Evolutionary conservation across 768 basidiomycete genomes (phyloP).

Genomic region (Leccinum sublutescens): DNA sequence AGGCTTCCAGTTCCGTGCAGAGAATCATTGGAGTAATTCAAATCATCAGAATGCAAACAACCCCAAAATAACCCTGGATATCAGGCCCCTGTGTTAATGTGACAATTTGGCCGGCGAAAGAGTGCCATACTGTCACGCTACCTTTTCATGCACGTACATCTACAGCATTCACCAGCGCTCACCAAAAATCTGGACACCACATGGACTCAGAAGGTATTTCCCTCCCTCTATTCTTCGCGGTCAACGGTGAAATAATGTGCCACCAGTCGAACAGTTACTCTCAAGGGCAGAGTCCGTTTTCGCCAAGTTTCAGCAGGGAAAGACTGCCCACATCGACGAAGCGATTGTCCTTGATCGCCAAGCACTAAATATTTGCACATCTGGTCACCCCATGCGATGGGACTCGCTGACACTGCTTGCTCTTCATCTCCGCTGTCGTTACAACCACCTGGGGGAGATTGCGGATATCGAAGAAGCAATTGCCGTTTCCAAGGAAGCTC

Average conservation of each 20-base stretch:
- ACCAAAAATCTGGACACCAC: background rate
- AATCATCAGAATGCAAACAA: too few relatives aligned
- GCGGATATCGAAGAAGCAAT: background rate
- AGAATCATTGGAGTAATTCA: background rate
- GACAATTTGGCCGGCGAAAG: background rate
- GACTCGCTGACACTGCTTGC: background rate
- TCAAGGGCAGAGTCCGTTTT: background rate
- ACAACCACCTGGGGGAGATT: background rate
- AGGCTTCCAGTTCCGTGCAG: too few relatives aligned
- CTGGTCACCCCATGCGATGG: background rate
- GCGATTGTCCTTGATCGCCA: background rate
- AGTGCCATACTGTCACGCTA: background rate
- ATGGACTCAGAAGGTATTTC: background rate
- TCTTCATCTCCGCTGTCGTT: background rate
- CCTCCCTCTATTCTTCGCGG: background rate
- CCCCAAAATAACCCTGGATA: background rate
- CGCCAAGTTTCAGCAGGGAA: background rate
- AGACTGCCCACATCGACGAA: background rate
- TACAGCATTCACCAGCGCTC: background rate
- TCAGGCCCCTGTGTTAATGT: background rate
- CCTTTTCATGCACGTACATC: background rate
- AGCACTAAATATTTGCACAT: background rate
- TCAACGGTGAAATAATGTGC: background rate
- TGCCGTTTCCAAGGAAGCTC: background rate
- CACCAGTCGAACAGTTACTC: background rate